Base-by-base conservation (phyloP, 2,329 filamentous ascomycete genomes). In the Lasiodiplodia theobromae region DNA sequence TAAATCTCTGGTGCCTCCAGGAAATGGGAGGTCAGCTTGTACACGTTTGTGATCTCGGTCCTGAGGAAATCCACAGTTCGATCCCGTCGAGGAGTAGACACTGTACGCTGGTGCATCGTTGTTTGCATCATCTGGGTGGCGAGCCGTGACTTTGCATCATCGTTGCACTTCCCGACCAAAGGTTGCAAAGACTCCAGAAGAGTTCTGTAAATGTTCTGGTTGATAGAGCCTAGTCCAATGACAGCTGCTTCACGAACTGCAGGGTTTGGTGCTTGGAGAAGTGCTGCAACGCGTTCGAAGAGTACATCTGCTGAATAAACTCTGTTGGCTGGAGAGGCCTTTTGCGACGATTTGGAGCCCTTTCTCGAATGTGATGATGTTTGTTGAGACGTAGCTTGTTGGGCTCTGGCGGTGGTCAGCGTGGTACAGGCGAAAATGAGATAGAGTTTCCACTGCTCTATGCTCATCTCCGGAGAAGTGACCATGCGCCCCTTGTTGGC, bases 391-490 rank as follows among this genome's bases (percentile, higher is more conserved):
- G 85, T 83, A 37, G 90, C 84, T 40, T 89, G 87, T 25, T 88
- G 84, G 23, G 84, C 88, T 11, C 93, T 93, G 11, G 93, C 88
- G 72, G 96, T 96, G 47, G 92, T 94, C 68, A 99, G 85, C 0
- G 96, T 98, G 11, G 95, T 97, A 80, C 96, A 99, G 11, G 95
- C 96, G 82, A 99, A 97, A 67, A 97, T 94, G 31, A 99, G 86
- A 78, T 98, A 98, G 2, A 98, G 84, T 80, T 97, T 98, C 95
- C 95, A 99, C 77, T 99, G 96, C 79, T 98, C 96, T 69, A 99
- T 89, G 68, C 97, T 86, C 25, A 97, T 89, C 74, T 97, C 94
- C 0, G 94, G 92, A 21, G 94, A 91, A 0, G 91, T 90, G 69
- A 87, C 78, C 40, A 82, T 71, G 18, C 80, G 89, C 69, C 86